Base-by-base conservation (phyloP, 2,329 filamentous ascomycete species). In the Trichoderma oligosporum region DNA sequence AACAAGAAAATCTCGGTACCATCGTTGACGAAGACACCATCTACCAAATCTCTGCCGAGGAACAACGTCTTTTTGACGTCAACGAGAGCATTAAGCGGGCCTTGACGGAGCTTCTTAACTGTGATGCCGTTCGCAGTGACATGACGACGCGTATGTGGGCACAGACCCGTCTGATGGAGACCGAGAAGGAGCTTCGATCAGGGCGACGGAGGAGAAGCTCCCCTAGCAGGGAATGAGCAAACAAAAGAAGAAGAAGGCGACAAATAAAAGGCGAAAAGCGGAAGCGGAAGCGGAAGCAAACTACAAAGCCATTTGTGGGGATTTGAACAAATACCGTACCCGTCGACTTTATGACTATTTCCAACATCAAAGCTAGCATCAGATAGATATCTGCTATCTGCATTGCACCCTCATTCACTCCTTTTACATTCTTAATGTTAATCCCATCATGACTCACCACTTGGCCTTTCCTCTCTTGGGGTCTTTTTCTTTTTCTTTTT, bases 71-170 rank as follows among this genome's bases (percentile, higher is more conserved):
- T 9, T 81, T 74, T 49, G 74, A 78, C 60, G 78, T 84, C 68
- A 83, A 82, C 68, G 81, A 84, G 69, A 77, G 78, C 63, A 82
- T 85, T 72, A 85, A 85, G 72, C 76, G 81, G 29, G 78, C 81
- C 2, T 66, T 85, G 63, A 85, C 82, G 5, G 82, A 84, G 67
- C 76, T 85, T 12, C 76, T 85, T 64, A 85, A 84, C 70, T 84
- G 80, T 69, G 78, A 81, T 22, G 71, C 76, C 35, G 79, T 83
- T 14, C 78, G 81, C 39, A 70, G 67, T 44, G 79, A 83, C 59
- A 69, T 71, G 25, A 71, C 74, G 1, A 78, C 82, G 65, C 79
- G 82, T 46, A 81, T 76, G 59, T 84, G 80, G 78, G 79, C 84
- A 31, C 82, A 84, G 67, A 75, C 77, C 18, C 73, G 81, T 12